phyloP scores from a whole-genome alignment of 495 filamentous ascomycete genomes.

The Neurospora pannonica region DNA sequence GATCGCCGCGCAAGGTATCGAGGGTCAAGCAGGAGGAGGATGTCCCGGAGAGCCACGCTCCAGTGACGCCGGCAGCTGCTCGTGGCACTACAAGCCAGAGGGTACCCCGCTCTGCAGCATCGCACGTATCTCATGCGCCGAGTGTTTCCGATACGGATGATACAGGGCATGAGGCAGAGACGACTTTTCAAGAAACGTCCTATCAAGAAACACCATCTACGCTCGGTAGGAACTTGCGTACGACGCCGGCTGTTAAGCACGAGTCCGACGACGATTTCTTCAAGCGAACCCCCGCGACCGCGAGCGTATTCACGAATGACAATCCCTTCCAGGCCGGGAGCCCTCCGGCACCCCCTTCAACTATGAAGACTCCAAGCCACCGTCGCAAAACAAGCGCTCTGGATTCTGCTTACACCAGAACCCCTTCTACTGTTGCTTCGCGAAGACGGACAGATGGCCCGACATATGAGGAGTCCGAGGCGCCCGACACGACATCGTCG shows the following conservation, averaged over 20 bases:
- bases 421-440: conserved; percentile 15
- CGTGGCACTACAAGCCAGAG: conserved; percentile 42
- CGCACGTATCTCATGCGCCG: conserved; percentile 25
- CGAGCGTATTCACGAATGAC: conserved; percentile 68
- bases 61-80: conserved; percentile 23
- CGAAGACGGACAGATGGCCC: conserved; percentile 29
- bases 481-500: conserved; percentile 12
- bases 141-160: conserved; percentile 39
- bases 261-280: conserved; percentile 35
- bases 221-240: conserved; percentile 17
- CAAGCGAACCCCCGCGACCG: conserved; percentile 34
- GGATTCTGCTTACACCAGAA: conserved; percentile 15
- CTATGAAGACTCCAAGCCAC: conserved; percentile 31
- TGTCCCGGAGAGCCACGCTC: conserved; percentile 31
- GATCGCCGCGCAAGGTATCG: conserved; percentile 39
- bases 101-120: conserved; percentile 36
- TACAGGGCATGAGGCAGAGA: conserved; percentile 31
- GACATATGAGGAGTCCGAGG: conserved; percentile 11
- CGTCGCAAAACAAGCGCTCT: conserved; percentile 28
- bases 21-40: conserved; percentile 36
- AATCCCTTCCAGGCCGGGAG: conserved; percentile 91
- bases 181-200: neutral
- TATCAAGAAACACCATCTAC: conserved; percentile 17
- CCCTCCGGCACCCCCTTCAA: conserved; percentile 24
- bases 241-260: conserved; percentile 35